phyloP scores from a whole-genome alignment of 2,329 filamentous ascomycete genomes.

The Trichoderma lentiforme region DNA sequence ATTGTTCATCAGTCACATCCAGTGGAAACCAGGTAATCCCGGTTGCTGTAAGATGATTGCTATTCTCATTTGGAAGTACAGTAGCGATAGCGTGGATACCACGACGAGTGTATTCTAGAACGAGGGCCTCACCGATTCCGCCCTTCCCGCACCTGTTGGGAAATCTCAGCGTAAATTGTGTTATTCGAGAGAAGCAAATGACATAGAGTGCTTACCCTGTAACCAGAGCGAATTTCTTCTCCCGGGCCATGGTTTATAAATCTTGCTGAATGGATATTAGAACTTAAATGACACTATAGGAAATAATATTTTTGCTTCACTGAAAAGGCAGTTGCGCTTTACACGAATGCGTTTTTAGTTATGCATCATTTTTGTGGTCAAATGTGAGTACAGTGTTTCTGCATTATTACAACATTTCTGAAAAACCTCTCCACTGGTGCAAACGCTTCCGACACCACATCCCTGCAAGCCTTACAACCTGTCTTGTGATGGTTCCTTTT shows the following conservation, averaged over 20 bases:
- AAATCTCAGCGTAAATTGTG: not conserved
- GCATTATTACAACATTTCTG: not conserved
- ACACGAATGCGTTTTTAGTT: not conserved
- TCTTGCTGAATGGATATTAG: too few relatives aligned
- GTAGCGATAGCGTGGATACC: slow-evolving; percentile 36
- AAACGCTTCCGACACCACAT: not conserved
- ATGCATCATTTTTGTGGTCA: not conserved
- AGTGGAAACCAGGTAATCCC: slow-evolving; percentile 28
- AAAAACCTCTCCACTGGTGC: not conserved
- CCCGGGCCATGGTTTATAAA: not conserved
- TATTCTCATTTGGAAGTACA: slow-evolving; percentile 24
- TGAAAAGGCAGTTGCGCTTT: not conserved
- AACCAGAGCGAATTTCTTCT: not conserved
- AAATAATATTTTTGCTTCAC: not conserved
- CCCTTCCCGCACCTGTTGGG: slow-evolving; percentile 18
- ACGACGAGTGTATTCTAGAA: slow-evolving; percentile 21
- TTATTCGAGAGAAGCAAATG: not conserved
- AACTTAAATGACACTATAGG: not conserved
- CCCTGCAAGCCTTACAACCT: not conserved
- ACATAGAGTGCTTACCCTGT: not conserved
- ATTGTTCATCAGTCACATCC: slow-evolving; percentile 31
- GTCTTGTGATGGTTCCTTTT: not conserved
- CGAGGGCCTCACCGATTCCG: slow-evolving; percentile 29
- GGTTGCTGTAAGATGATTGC: slow-evolving; percentile 27
- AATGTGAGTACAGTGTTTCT: not conserved